A percentile compares a stretch with the other conserved stretches of the same genome.
These are phyloP conservation scores for Solanum ahanhuiri DNA, from an alignment of 257 asterid species.

Conservation along the genomic window DNA sequence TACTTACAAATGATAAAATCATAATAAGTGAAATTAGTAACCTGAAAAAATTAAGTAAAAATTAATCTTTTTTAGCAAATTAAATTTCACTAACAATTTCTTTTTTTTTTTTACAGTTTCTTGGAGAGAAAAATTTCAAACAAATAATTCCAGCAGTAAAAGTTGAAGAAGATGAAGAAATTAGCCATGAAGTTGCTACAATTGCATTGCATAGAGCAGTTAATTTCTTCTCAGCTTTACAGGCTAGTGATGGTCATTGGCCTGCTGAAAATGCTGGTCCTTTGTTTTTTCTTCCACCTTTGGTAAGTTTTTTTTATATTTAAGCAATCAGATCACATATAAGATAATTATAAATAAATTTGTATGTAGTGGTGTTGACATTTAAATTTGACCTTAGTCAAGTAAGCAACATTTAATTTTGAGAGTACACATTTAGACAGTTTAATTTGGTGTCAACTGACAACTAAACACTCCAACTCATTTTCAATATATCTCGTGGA, in stretches of 20 bases:
- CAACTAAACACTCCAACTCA: background rate
- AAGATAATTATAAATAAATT: background rate
- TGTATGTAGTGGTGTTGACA: background rate
- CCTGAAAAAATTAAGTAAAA: background rate
- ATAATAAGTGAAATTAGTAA: background rate
- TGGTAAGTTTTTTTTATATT: constrained; percentile 25
- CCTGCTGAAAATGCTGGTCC: constrained; percentile 88
- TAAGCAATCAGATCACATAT: background rate
- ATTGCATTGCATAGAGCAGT: constrained; percentile 49
- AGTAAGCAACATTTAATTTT: background rate
- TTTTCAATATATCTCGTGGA: background rate
- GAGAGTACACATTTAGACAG: background rate
- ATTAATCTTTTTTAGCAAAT: background rate
- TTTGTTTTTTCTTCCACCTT: constrained; percentile 71
- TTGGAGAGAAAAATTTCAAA: constrained; percentile 56
- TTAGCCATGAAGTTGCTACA: constrained; percentile 50
- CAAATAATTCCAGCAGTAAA: constrained; percentile 58
- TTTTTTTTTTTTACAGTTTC: constrained; percentile 25
- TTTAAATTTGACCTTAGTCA: background rate
- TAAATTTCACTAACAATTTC: background rate
- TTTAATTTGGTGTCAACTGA: background rate
- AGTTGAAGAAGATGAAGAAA: constrained; percentile 62
- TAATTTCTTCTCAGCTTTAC: constrained; percentile 65
- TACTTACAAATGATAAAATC: background rate
- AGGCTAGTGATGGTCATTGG: constrained; percentile 88